Evolutionary conservation across 805 yeast genomes (phyloP).

Genomic region (Ogataea neopini): DNA sequence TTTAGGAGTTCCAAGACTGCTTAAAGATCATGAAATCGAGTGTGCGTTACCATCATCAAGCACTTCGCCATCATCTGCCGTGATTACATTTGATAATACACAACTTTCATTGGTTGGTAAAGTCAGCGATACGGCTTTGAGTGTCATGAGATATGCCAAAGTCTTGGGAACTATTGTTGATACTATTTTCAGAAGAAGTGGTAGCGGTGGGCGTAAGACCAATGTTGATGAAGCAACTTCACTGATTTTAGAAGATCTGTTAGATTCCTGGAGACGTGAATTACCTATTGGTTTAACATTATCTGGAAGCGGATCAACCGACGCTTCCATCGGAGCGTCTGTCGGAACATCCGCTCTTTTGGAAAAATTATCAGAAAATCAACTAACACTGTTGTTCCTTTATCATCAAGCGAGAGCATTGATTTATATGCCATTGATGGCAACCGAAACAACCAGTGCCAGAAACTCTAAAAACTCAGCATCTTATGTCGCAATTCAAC

Average conservation of each 20-base stretch:
- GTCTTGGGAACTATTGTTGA: conserved; percentile 75
- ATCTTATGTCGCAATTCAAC: conserved; percentile 67
- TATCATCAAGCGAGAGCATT: conserved; percentile 64
- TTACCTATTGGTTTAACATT: conserved; percentile 31
- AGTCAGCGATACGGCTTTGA: conserved; percentile 62
- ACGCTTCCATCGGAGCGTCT: background rate
- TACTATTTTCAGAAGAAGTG: conserved; percentile 60
- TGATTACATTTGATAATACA: conserved; percentile 55
- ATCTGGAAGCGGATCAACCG: background rate
- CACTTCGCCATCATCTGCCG: conserved; percentile 14
- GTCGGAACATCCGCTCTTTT: background rate
- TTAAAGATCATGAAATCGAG: conserved; percentile 81
- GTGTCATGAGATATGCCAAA: conserved; percentile 67
- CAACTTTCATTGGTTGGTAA: conserved; percentile 67
- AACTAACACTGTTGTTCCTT: conserved; percentile 53
- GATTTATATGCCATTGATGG: conserved; percentile 64
- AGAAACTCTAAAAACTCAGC: conserved; percentile 43
- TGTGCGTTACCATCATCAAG: conserved; percentile 71
- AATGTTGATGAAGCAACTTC: conserved; percentile 34
- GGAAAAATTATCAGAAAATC: conserved; percentile 42
- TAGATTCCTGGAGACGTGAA: conserved; percentile 79
- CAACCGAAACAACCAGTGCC: conserved; percentile 38
- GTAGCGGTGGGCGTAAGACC: conserved; percentile 28
- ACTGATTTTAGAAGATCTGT: conserved; percentile 54
- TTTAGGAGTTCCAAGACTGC: conserved; percentile 78